Evolutionary conservation across 176 grass and related monocot genomes (phyloP).

Genomic region (Secale cereale): DNA sequence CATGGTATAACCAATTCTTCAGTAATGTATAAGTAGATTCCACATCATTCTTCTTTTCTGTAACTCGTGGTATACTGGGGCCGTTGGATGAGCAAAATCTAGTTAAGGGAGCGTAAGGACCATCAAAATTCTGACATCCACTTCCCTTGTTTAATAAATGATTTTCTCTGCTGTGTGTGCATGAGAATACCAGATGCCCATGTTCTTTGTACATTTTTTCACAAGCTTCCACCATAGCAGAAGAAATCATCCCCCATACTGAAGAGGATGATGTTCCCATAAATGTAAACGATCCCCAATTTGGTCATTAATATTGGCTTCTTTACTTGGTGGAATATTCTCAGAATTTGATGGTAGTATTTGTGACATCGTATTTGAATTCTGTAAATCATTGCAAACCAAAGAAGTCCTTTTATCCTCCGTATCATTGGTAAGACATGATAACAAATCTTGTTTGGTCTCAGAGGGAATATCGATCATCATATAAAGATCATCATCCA

Average conservation of each 20-base stretch:
- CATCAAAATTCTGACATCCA: too few relatives aligned
- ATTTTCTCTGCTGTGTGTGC: constrained; percentile 43
- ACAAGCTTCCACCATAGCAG: constrained; percentile 69
- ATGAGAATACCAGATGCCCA: constrained; percentile 66
- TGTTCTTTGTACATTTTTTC: constrained; percentile 71
- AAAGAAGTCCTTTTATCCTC: constrained; percentile 36
- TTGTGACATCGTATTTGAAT: constrained; percentile 1
- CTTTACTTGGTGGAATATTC: constrained; percentile 24
- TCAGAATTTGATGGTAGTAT: constrained; percentile 14
- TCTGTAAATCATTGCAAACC: constrained; percentile 17
- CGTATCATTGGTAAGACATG: constrained; percentile 46
- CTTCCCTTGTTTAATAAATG: too few relatives aligned
- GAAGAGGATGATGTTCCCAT: constrained; percentile 65
- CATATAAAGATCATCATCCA: constrained; percentile 63
- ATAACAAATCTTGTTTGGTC: constrained; percentile 46
- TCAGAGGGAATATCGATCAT: constrained; percentile 51
- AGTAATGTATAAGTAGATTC: too few relatives aligned
- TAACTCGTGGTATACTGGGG: too few relatives aligned
- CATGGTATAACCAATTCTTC: too few relatives aligned
- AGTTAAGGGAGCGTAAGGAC: too few relatives aligned
- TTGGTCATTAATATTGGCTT: constrained; percentile 47
- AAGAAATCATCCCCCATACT: constrained; percentile 77
- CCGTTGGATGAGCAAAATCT: too few relatives aligned
- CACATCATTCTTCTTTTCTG: too few relatives aligned
- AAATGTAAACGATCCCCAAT: constrained; percentile 85